phyloP scores from a whole-genome alignment of 1,284 basidiomycete species.

The Serendipita sp. region DNA sequence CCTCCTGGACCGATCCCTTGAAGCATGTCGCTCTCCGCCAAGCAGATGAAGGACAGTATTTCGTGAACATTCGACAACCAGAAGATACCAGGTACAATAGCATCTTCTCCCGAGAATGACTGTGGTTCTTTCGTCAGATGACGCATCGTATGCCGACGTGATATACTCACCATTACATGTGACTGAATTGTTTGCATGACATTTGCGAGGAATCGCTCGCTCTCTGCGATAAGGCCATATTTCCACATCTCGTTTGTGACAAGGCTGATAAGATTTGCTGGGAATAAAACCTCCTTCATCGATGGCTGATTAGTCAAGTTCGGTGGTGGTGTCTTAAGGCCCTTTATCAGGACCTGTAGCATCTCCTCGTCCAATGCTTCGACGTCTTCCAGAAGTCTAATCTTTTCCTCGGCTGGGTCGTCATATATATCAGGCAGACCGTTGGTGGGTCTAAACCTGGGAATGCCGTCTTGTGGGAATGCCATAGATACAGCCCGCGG shows the following conservation, averaged over 20 bases:
- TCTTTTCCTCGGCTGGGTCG: conserved; percentile 89
- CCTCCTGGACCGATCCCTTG: conserved; percentile 96
- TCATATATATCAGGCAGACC: conserved; percentile 69
- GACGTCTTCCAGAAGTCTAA: conserved; percentile 82
- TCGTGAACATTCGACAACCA: conserved; percentile 99
- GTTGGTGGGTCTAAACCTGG: conserved; percentile 53
- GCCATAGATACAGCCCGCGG: conserved; percentile 89
- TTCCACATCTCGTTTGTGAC: conserved; percentile 99
- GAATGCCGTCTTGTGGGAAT: conserved; percentile 60
- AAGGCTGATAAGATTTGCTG: conserved; percentile 95
- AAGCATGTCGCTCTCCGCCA: conserved; percentile 95
- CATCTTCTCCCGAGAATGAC: conserved; percentile 88
- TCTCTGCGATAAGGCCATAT: conserved; percentile 91
- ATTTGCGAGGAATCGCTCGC: conserved; percentile 95
- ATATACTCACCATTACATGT: conserved; percentile 86
- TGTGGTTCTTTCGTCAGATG: conserved; percentile 21
- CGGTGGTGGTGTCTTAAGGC: conserved; percentile 86
- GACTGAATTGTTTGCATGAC: conserved; percentile 98
- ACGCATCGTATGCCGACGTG: conserved; percentile 10
- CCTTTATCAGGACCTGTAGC: conserved; percentile 77
- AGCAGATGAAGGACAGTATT: conserved; percentile 96
- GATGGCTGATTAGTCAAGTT: conserved; percentile 83
- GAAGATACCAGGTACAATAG: conserved; percentile 92
- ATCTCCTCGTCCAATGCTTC: conserved; percentile 91
- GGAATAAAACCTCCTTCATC: conserved; percentile 97